Conservation (phyloP, 108 stramenopile species). For the Mediolabrus comicus region DNA sequence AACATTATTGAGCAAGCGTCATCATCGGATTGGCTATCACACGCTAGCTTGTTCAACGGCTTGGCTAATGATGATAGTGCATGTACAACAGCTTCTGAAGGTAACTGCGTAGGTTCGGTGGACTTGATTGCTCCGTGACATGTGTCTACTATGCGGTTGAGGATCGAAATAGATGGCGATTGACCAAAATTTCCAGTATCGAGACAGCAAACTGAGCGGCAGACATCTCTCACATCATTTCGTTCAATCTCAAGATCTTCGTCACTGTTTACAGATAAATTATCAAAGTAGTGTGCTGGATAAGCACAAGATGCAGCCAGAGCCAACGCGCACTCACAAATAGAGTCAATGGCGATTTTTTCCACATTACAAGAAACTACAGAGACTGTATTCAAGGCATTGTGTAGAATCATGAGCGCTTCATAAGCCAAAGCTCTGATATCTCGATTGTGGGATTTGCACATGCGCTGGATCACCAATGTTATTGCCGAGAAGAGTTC, state of each 20-base stretch:
- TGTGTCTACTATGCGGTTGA: constrained; percentile 25
- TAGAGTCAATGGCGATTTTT: constrained; percentile 28
- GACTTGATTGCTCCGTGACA: constrained; percentile 30
- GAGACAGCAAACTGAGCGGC: constrained; percentile 54
- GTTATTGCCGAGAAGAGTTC: constrained; percentile 44
- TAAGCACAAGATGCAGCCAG: constrained; percentile 67
- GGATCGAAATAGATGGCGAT: constrained; percentile 35
- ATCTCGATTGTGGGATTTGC: constrained; percentile 40
- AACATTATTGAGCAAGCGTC: constrained; percentile 9
- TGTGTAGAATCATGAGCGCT: constrained; percentile 63
- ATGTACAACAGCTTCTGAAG: constrained; percentile 71
- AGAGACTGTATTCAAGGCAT: constrained; percentile 31
- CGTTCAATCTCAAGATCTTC: constrained; percentile 85
- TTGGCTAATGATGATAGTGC: constrained; percentile 74
- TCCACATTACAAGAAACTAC: constrained; percentile 15
- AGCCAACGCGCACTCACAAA: constrained; percentile 51
- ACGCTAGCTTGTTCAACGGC: constrained; percentile 51
- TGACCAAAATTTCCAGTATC: constrained; percentile 22
- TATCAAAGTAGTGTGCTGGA: constrained; percentile 65
- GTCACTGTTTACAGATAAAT: constrained; percentile 55
- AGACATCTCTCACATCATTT: constrained; percentile 79
- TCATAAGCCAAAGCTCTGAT: constrained; percentile 70
- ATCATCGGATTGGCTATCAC: constrained; percentile 3
- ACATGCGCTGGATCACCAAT: constrained; percentile 49
- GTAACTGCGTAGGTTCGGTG: constrained; percentile 18